Percentiles rank a stretch among this genome's conserved stretches.
These are phyloP conservation scores for Eimeria necatrix DNA, from an alignment of 169 alveolate genomes.

Conservation along the genomic window DNA sequence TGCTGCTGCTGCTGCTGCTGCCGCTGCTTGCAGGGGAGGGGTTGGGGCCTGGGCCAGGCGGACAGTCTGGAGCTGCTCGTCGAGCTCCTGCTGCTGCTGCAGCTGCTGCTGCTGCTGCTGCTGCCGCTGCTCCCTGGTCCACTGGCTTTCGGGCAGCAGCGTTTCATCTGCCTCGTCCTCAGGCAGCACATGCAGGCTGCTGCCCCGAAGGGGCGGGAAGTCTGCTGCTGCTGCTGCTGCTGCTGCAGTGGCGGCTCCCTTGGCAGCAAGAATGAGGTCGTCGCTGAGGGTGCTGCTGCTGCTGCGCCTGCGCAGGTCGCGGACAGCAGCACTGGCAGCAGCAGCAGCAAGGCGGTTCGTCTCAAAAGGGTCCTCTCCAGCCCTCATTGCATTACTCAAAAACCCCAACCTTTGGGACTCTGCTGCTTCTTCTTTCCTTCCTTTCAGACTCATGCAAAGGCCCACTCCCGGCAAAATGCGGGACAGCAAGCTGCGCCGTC, in stretches of 20 bases:
- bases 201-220: slow-evolving; percentile 40
- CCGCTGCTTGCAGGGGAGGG: background rate
- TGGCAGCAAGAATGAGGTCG: slow-evolving; percentile 43
- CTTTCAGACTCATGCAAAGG: slow-evolving; percentile 5
- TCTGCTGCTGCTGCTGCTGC: slow-evolving; percentile 68
- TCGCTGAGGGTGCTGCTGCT: slow-evolving; percentile 73
- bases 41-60: background rate
- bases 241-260: slow-evolving; percentile 66
- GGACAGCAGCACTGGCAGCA: slow-evolving; percentile 58
- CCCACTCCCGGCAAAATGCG: slow-evolving; percentile 35
- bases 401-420: slow-evolving; percentile 26
- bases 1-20: slow-evolving; percentile 29
- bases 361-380: slow-evolving; percentile 65
- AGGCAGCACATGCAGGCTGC: slow-evolving; percentile 40
- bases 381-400: slow-evolving; percentile 59
- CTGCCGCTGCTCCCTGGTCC: slow-evolving; percentile 14
- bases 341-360: slow-evolving; percentile 61
- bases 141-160: slow-evolving; percentile 37
- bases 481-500: background rate
- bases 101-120: slow-evolving; percentile 43
- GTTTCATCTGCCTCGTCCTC: slow-evolving; percentile 34
- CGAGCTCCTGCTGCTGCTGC: background rate
- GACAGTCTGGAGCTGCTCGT: background rate
- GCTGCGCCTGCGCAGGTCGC: slow-evolving; percentile 69
- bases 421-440: slow-evolving; percentile 19